Evolutionary conservation across 352 stramenopile genomes (phyloP).

Genomic region (Thalassiosira hispida): DNA sequence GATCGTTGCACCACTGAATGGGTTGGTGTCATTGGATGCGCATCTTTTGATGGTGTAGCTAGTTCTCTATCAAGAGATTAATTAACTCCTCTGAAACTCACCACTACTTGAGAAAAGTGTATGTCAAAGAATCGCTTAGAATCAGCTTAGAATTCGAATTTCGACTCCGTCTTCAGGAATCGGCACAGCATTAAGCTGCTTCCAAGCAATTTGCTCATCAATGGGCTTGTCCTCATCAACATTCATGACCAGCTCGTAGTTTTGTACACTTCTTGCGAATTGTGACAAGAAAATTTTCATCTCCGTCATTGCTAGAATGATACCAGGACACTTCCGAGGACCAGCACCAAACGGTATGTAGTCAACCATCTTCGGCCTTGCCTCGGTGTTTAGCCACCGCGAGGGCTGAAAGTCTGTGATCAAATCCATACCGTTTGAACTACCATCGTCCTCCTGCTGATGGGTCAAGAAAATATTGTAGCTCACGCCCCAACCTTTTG

Average conservation of each 20-base stretch:
- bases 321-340: constrained; percentile 42
- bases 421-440: constrained; percentile 15
- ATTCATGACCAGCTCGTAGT: constrained; percentile 36
- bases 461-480: constrained; percentile 36
- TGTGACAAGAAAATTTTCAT: constrained; percentile 63
- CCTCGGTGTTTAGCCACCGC: constrained; percentile 43
- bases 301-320: constrained; percentile 45
- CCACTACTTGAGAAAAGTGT: too few relatives aligned
- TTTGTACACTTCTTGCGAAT: constrained; percentile 44
- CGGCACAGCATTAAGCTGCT: constrained; percentile 9
- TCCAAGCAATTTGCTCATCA: constrained; percentile 26
- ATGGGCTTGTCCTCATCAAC: background rate
- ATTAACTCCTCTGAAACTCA: too few relatives aligned
- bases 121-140: background rate
- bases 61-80: too few relatives aligned
- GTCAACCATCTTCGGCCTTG: constrained; percentile 13
- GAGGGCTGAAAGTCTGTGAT: constrained; percentile 37
- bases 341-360: constrained; percentile 54
- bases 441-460: constrained; percentile 45
- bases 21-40: background rate
- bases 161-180: constrained; percentile 23
- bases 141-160: background rate
- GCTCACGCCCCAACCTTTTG: constrained; percentile 31
- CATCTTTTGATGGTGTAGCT: too few relatives aligned
- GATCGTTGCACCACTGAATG: constrained; percentile 13